Base-by-base conservation (phyloP, 768 basidiomycete species). In the Lactarius hengduanensis region DNA sequence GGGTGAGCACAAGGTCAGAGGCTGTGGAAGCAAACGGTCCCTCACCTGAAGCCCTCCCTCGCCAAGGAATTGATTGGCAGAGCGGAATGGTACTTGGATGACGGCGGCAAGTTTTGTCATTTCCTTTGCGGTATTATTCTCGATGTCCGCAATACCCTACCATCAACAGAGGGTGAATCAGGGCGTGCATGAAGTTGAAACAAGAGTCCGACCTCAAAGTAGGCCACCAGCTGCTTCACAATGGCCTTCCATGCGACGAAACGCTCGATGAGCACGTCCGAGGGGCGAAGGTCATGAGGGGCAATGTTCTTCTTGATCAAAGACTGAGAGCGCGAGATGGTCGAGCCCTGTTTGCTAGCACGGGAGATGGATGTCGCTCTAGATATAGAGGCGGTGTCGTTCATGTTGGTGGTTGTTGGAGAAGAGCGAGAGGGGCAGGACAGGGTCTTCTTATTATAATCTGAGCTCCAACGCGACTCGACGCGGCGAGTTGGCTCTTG, bases 11-110 rank as follows among this genome's bases (percentile, higher is more conserved):
- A 20, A 22, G 10, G 9, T 59, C 2, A 16, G 59, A 43, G 30
- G 45, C 4, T 47, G 64, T 26, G 10, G n/a, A 56, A 47, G 30
- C 16, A 11, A 15, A 34, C 54, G 45, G 3, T 22, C 28, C 68
- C 81, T 40, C 65, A 85, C 89, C 84, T 96, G 94, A 58, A 99
- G 80, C 57, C 97, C 96, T 15, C 92, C 93, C 76, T 98, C 95
- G n/a, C 97, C 97, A 4, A 99, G 82, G 75, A 99, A 99, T 80
- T 98, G 96, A 78, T 97, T 96, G 8, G 95, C 96, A 3, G 92
- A 85, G 41, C 90, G 82, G 80, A 99, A 98, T 0, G 97, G 97
- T 0, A 98, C 96, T 76, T 99, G 96, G 67, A 99, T 96, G 67
- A 98, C 93, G 2, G 89, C 94, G 11, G 92, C 91, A 54, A 99